Evolutionary conservation across 345 rosid genomes (phyloP), one percentile per base, ranked within the genome.

Genomic region (Isatis tinctoria): DNA sequence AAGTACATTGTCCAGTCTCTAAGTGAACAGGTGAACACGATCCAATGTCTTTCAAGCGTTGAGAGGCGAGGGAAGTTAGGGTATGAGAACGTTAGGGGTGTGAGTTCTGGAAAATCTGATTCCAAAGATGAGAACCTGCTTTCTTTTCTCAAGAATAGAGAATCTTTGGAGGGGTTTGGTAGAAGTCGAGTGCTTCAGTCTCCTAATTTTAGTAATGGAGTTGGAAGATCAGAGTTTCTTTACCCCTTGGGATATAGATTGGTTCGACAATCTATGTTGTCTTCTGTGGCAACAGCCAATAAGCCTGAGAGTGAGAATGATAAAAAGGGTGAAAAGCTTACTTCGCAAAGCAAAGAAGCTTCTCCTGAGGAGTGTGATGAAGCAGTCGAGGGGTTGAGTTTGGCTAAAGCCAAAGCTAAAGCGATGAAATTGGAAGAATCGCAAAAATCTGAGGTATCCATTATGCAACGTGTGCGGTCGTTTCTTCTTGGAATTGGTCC

Each of bases 291-390:
- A 40, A 80, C 87, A 3, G 89, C 89, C 48, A 85, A 83, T 60
- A 84, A 84, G 74, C 90, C 82, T 64, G 82, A 72, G 47, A 52
- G 53, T 24, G 85, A 72, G 47, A 52, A 58, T 24, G 85, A 85
- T 61, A 75, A 79, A 74, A 84, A 82, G 49, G 88, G 68, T 58
- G 79, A 82, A 27, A 79, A 69, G 67, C 54, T 69, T 77, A 52
- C 80, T 73, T 84, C 86, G 37, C 90, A 85, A 80, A 77, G 64
- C 32, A 91, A 93, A 80, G 90, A 91, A 83, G 92, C 98, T 76
- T 91, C 96, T 9, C 91, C 98, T 0, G 96, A 91, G 82, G 96
- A 93, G 45, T 93, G 98, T 78, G 98, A 93, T 85, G 90, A 89
- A 82, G 98, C 98, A 16, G 91, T 93, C 63, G 97, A 91, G 86